phyloP scores from a whole-genome alignment of 768 basidiomycete genomes.

The Tulasnella sp. region DNA sequence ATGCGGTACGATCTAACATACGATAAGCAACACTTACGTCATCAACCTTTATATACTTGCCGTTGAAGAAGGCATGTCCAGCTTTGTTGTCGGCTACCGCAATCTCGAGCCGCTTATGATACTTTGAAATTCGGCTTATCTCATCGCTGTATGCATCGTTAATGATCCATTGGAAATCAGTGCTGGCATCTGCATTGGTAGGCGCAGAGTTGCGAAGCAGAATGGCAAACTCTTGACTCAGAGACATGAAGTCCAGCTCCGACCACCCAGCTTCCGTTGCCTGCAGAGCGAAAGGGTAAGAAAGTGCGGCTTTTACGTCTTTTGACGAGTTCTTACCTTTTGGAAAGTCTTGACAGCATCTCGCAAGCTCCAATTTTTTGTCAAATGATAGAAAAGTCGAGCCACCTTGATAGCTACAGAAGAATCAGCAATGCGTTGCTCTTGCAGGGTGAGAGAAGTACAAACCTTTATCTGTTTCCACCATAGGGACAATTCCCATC shows the following conservation, averaged over 20 bases:
- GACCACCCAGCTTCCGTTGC: conserved; percentile 22
- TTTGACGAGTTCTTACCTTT: conserved; percentile 38
- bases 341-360: conserved; percentile 50
- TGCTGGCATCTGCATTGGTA: no score
- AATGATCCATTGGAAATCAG: no score
- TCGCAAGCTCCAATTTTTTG: conserved; percentile 48
- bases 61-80: conserved; percentile 80
- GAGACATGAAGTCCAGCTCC: conserved; percentile 19
- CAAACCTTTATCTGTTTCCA: conserved; percentile 38
- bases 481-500: conserved; percentile 73
- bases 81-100: conserved; percentile 20
- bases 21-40: conserved; percentile 39
- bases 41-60: conserved; percentile 56
- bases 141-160: conserved; percentile 26
- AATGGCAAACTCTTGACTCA: no score
- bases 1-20: conserved; percentile 9
- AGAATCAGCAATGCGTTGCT: background rate
- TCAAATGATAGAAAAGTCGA: conserved; percentile 51
- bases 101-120: conserved; percentile 46
- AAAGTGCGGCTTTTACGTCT: no score
- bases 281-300: conserved; percentile 12
- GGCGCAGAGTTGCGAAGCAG: no score
- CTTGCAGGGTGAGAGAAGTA: background rate
- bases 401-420: conserved; percentile 43
- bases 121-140: conserved; percentile 37